phyloP scores from a whole-genome alignment of 345 rosid species.

The Alliaria petiolata region DNA sequence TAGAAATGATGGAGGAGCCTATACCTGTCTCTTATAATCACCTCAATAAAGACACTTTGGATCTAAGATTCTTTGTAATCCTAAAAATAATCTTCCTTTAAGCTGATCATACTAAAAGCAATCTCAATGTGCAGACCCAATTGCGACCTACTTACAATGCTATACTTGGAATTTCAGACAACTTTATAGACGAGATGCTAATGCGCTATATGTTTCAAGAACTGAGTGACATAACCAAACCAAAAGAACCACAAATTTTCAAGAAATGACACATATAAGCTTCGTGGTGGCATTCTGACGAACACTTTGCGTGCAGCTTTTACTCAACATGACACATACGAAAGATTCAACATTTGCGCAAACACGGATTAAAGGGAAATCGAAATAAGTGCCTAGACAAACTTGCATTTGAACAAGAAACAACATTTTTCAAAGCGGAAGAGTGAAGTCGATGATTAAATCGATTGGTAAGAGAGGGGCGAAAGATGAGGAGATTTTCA shows the following conservation, averaged over 20 bases:
- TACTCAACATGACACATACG: background rate
- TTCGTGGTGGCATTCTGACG: slow-evolving; percentile 5
- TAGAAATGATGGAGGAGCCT: background rate
- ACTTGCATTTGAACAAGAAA: background rate
- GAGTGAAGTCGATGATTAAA: background rate
- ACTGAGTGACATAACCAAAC: background rate
- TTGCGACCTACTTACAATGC: background rate
- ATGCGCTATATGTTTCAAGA: background rate
- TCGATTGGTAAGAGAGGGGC: background rate
- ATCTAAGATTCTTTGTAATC: background rate
- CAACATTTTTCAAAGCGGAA: background rate
- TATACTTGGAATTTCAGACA: background rate
- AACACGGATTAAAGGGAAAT: background rate
- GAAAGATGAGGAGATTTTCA: background rate
- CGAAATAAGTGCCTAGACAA: background rate
- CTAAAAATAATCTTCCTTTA: background rate
- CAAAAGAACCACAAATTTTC: background rate
- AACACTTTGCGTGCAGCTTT: slow-evolving; percentile 27
- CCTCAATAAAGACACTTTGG: background rate
- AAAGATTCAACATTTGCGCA: background rate
- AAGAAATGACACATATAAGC: background rate
- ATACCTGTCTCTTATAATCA: background rate
- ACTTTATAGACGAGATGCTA: background rate
- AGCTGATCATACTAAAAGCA: background rate
- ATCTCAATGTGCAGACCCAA: background rate